Evolutionary conservation across 306 rosid species (phyloP).

Genomic region (Vigna radiata): DNA sequence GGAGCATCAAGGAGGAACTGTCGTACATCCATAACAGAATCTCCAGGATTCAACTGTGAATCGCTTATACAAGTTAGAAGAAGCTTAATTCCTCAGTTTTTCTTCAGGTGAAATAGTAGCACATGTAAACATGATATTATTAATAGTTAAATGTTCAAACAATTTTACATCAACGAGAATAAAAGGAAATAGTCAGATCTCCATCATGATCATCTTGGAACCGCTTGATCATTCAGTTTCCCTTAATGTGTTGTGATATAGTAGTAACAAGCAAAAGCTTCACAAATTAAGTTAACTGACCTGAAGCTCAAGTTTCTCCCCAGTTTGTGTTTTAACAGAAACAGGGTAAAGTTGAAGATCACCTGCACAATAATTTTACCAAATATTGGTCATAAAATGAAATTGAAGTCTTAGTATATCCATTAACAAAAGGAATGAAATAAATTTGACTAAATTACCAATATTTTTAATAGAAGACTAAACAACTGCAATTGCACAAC

Average conservation of each 20-base stretch:
- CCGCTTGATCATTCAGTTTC: not conserved
- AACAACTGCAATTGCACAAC: not conserved
- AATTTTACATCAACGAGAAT: not conserved
- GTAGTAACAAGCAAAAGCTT: constrained; percentile 27
- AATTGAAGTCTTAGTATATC: constrained; percentile 23
- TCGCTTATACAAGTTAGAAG: constrained; percentile 43
- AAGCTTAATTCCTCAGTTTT: not conserved
- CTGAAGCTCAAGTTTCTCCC: constrained; percentile 97
- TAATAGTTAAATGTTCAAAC: not conserved
- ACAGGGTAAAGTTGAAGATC: constrained; percentile 93
- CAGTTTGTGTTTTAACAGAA: constrained; percentile 86
- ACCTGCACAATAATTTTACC: constrained; percentile 63
- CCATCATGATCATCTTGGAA: constrained; percentile 5
- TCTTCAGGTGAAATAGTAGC: not conserved
- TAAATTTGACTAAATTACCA: constrained; percentile 2
- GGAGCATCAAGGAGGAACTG: constrained; percentile 99
- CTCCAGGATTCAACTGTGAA: constrained; percentile 93
- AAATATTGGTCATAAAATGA: constrained; percentile 36
- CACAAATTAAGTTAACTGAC: constrained; percentile 55
- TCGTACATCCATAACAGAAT: constrained; percentile 95
- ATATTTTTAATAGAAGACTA: not conserved
- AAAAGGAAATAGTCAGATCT: constrained; percentile 13
- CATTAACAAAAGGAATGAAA: constrained; percentile 30
- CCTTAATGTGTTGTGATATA: constrained; percentile 6
- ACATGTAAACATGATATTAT: not conserved